phyloP scores from a whole-genome alignment of 176 grass and related monocot species.

The Eleusine coracana region DNA sequence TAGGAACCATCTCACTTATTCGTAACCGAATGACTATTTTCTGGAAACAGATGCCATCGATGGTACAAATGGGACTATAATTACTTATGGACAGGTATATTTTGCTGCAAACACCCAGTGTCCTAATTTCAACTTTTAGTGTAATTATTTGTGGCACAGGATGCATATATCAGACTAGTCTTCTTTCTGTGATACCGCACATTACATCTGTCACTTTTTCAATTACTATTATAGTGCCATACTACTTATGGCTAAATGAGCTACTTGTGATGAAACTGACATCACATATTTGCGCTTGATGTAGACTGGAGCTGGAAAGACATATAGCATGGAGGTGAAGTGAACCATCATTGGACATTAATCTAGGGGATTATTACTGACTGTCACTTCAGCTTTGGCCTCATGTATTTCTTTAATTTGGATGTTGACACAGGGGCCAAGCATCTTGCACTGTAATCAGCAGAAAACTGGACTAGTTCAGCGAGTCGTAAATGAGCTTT shows the following conservation, averaged over 20 bases:
- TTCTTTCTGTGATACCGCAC: neutral
- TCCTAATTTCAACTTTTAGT: neutral
- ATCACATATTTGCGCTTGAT: constrained; percentile 25
- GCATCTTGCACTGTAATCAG: constrained; percentile 76
- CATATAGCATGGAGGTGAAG: constrained; percentile 88
- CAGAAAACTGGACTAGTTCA: constrained; percentile 69
- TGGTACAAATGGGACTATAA: constrained; percentile 77
- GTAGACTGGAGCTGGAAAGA: constrained; percentile 89
- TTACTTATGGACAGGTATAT: constrained; percentile 83
- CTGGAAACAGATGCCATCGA: constrained; percentile 56
- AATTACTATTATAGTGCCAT: neutral
- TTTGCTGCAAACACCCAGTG: constrained; percentile 22
- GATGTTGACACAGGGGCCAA: constrained; percentile 59
- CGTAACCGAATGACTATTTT: constrained; percentile 8
- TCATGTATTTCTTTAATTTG: constrained; percentile 28
- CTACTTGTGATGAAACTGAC: constrained; percentile 17
- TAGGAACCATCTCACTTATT: constrained; percentile 2
- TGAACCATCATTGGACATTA: neutral
- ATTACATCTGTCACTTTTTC: constrained; percentile 7
- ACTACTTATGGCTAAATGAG: neutral
- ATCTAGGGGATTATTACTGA: constrained; percentile 30
- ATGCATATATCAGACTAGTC: neutral
- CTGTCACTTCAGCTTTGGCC: constrained; percentile 12
- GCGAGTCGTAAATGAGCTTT: constrained; percentile 67
- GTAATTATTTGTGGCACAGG: constrained; percentile 16